phyloP scores from a whole-genome alignment of 306 rosid species.

The Clitoria ternatea region DNA sequence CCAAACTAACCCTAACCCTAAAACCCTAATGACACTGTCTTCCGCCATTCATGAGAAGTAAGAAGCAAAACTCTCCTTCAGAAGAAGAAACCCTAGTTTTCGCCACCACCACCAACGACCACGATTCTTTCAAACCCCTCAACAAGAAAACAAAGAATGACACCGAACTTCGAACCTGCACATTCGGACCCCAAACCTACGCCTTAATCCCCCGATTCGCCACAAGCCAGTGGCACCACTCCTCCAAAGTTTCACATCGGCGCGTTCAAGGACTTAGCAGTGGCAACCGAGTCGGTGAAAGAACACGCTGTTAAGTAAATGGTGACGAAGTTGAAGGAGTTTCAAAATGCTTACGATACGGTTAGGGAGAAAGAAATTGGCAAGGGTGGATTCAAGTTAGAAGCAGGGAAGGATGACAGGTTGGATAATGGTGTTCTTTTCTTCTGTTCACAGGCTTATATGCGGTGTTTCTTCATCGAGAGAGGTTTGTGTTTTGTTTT shows the following conservation, averaged over 20 bases:
- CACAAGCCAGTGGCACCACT: slow-evolving; percentile 19
- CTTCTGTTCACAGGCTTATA: slow-evolving; percentile 64
- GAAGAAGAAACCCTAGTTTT: no score
- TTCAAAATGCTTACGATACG: slow-evolving; percentile 65
- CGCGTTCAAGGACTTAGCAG: slow-evolving; percentile 77
- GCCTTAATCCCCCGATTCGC: slow-evolving; percentile 6
- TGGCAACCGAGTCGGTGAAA: slow-evolving; percentile 39
- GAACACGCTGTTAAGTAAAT: slow-evolving; percentile 53
- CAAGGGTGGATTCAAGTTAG: slow-evolving; percentile 66
- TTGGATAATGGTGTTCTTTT: slow-evolving; percentile 88
- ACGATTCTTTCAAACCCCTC: no score
- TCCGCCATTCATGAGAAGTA: no score
- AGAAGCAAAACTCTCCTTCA: no score
- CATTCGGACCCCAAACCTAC: slow-evolving; percentile 14
- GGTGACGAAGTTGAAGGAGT: slow-evolving; percentile 60
- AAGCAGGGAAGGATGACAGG: no score
- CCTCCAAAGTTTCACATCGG: slow-evolving; percentile 78
- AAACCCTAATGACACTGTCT: no score
- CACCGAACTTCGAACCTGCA: no score
- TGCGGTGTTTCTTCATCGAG: slow-evolving; percentile 92
- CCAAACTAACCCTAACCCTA: no score
- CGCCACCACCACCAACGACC: no score
- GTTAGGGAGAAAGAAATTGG: slow-evolving; percentile 53
- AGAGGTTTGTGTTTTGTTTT: slow-evolving; percentile 53
- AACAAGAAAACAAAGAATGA: no score